Evolutionary conservation across 1,139 yeast genomes (phyloP).

Genomic region (Taphrina wiesneri): DNA sequence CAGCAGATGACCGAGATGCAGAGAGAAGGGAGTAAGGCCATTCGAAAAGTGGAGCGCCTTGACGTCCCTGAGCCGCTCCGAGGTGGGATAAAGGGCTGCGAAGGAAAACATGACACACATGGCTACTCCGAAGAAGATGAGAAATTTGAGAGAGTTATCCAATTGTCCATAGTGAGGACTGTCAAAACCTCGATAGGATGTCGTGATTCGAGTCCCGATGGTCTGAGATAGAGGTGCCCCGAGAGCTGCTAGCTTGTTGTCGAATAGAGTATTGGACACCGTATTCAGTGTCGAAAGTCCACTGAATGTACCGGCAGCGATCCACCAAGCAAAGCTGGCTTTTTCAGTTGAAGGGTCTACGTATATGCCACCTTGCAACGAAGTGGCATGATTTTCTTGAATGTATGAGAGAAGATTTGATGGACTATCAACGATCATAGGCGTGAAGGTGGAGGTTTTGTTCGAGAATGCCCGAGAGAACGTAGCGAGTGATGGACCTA

Average conservation of each 20-base stretch:
- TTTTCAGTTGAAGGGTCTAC: constrained; percentile 36
- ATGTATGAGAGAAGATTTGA: not conserved
- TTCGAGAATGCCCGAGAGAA: not conserved
- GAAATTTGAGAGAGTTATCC: constrained; percentile 39
- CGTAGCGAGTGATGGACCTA: not conserved
- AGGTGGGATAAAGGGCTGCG: constrained; percentile 46
- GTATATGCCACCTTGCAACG: constrained; percentile 44
- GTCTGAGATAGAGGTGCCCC: not conserved
- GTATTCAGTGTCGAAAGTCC: constrained; percentile 1
- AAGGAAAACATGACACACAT: constrained; percentile 48
- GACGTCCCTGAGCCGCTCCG: constrained; percentile 46
- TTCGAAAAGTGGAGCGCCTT: constrained; percentile 49
- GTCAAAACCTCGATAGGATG: constrained; percentile 17
- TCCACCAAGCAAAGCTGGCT: constrained; percentile 17
- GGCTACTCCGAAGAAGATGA: constrained; percentile 46
- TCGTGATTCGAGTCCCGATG: constrained; percentile 2
- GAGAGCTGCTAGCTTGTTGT: not conserved
- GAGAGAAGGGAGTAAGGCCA: constrained; percentile 46
- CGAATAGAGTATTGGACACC: not conserved
- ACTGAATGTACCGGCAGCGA: not conserved
- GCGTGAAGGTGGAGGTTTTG: not conserved
- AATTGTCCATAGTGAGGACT: not conserved
- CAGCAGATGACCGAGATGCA: constrained; percentile 46
- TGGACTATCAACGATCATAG: constrained; percentile 1
- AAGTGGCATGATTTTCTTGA: not conserved